Evolutionary conservation across 2,329 filamentous ascomycete genomes (phyloP), one percentile per base, ranked within the genome.

Genomic region (Westerdykella aurantiaca): DNA sequence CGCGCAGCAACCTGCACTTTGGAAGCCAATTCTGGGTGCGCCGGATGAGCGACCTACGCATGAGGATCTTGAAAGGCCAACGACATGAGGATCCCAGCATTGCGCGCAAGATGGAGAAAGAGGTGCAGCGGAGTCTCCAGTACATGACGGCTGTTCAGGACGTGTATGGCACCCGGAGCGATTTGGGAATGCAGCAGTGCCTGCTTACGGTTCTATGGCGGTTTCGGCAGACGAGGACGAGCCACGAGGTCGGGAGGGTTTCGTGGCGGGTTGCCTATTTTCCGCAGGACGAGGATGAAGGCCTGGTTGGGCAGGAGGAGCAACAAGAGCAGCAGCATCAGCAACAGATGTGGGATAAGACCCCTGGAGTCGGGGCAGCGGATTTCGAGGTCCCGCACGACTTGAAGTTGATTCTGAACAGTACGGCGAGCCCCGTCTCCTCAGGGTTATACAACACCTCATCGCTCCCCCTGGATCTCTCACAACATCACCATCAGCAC

Each of bases 1-100:
- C 44, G 43, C 49, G 61, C 44, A 37, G 57, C 35, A 41, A 66
- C 44, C 49, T 69, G 7, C 52, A 51, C 1, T 74, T 75, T 40
- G 68, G 69, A 2, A 71, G 69, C 38, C 57, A 51, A 2, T 74
- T 73, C 46, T 74, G 71, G 71, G 71, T 67, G 1, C 54, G 54
- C 11, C 61, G 60, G 29, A 61, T 72, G 47, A 55, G 49, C 2
- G 50, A 52, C 7, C 54, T 70, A 9, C 55, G 58, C 4, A 46
- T 46, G 13, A 34, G 46, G 18, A 43, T 58, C 9, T 43, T 48
- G 3, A 42, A 51, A 29, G 50, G 50, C 4, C 38, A 42, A 11
- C 46, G 31, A 13, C 31, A 39, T 13, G 52, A 55, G 13, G 49
- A 54, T 6, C 49, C 52, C n/a, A 48, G 35, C 9, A 22, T 50